These are phyloP conservation scores for Arthrobotrys musiformis DNA, from an alignment of 2,329 filamentous ascomycete species.

Conservation along the genomic window DNA sequence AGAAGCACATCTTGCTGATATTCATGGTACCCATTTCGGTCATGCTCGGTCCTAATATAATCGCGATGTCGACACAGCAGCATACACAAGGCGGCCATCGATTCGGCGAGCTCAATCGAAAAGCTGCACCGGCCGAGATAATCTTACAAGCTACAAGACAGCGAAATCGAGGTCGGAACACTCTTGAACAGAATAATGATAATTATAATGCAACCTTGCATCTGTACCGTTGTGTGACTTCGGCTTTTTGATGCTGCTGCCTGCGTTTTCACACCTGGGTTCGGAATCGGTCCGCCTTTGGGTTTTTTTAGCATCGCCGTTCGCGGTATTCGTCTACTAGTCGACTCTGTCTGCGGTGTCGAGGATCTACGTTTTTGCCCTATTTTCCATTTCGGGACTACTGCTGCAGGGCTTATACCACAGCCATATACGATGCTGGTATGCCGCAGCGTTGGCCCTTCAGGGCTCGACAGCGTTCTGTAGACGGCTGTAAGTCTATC, in stretches of 20 bases:
- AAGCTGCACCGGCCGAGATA: neutral
- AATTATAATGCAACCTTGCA: conserved; percentile 8
- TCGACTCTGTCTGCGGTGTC: conserved; percentile 24
- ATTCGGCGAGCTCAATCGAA: conserved; percentile 2
- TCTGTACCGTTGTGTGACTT: conserved; percentile 37
- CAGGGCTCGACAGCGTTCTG: neutral
- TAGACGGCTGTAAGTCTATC: conserved; percentile 13
- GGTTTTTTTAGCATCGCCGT: conserved; percentile 18
- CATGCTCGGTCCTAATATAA: conserved; percentile 5
- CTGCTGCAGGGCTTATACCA: neutral
- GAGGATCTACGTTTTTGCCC: conserved; percentile 45
- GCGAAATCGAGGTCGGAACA: neutral
- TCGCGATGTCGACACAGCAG: neutral
- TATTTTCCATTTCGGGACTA: conserved; percentile 19
- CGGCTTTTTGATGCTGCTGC: conserved; percentile 12
- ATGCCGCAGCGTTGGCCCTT: neutral
- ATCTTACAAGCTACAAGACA: neutral
- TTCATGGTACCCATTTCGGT: neutral
- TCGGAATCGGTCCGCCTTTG: neutral
- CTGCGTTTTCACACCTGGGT: conserved; percentile 23
- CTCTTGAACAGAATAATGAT: neutral
- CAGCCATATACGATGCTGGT: too few species aligned
- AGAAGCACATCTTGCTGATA: neutral
- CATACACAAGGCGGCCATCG: neutral
- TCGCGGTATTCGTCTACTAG: conserved; percentile 30